Conservation (phyloP, 2,329 filamentous ascomycete genomes). For the Ilyonectria sp. region DNA sequence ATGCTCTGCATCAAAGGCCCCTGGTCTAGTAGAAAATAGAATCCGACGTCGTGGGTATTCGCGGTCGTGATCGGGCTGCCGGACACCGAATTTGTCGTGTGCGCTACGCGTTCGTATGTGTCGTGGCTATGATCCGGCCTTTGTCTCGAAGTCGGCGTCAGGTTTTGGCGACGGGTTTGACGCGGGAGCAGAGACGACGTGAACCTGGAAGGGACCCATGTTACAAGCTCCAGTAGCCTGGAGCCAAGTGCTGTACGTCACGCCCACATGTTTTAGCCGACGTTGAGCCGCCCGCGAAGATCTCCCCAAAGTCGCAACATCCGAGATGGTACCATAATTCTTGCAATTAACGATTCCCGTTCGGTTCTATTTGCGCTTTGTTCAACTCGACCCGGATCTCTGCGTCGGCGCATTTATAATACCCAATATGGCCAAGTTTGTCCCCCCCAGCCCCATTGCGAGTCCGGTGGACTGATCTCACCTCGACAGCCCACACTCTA, state of each 20-base stretch:
- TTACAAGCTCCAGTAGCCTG: slow-evolving; percentile 34
- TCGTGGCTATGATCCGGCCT: slow-evolving; percentile 22
- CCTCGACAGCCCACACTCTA: slow-evolving; percentile 64
- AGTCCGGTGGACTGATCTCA: slow-evolving; percentile 41
- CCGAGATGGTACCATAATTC: slow-evolving; percentile 29
- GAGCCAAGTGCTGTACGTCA: slow-evolving; percentile 36
- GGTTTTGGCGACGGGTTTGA: slow-evolving; percentile 46
- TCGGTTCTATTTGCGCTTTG: slow-evolving; percentile 21
- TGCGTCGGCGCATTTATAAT: not conserved
- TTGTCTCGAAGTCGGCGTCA: slow-evolving; percentile 33
- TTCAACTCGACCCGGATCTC: not conserved
- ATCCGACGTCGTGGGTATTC: slow-evolving; percentile 8
- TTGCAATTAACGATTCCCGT: slow-evolving; percentile 26
- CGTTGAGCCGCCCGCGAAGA: slow-evolving; percentile 45
- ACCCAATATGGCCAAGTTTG: slow-evolving; percentile 45
- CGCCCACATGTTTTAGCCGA: slow-evolving; percentile 41
- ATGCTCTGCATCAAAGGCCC: slow-evolving; percentile 49
- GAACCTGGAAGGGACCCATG: slow-evolving; percentile 42
- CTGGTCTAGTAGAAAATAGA: slow-evolving; percentile 17
- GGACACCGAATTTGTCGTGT: slow-evolving; percentile 3
- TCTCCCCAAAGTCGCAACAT: slow-evolving; percentile 41
- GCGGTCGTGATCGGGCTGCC: slow-evolving; percentile 18
- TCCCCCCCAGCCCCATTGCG: slow-evolving; percentile 7
- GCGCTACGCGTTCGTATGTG: slow-evolving; percentile 26
- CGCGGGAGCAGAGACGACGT: slow-evolving; percentile 39